Conservation (phyloP, 305 asterid species). For the Plantago lanceolata region DNA sequence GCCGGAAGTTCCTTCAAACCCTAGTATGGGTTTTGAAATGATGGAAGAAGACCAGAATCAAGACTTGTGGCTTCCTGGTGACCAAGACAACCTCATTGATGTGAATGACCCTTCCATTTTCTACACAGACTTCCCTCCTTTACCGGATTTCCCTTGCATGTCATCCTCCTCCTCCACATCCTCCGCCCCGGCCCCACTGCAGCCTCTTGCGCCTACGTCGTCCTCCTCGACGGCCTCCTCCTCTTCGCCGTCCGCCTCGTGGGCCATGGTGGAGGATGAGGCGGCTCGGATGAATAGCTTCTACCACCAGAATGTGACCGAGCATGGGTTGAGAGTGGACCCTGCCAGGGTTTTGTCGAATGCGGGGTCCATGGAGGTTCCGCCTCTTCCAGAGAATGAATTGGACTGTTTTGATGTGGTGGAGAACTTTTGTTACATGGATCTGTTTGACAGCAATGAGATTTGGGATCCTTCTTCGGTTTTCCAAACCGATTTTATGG, state of each 20-base stretch:
- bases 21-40: slow-evolving; percentile 6
- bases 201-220: slow-evolving; percentile 28
- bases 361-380: slow-evolving; percentile 43
- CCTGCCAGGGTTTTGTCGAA: slow-evolving; percentile 33
- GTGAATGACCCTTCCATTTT: slow-evolving; percentile 44
- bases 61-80: slow-evolving; percentile 36
- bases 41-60: slow-evolving; percentile 21
- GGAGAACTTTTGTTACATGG: slow-evolving; percentile 73
- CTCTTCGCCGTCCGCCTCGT: slow-evolving; percentile 34
- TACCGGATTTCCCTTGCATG: slow-evolving; percentile 92
- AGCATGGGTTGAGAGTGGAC: background rate
- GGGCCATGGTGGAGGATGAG: slow-evolving; percentile 20
- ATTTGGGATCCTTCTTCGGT: slow-evolving; percentile 71
- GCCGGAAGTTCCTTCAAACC: background rate
- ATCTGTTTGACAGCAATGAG: slow-evolving; percentile 56
- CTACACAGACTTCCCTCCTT: slow-evolving; percentile 51
- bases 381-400: slow-evolving; percentile 32
- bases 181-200: slow-evolving; percentile 32
- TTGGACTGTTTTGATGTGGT: slow-evolving; percentile 49
- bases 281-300: background rate
- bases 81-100: slow-evolving; percentile 31
- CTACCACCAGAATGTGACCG: background rate
- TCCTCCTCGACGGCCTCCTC: slow-evolving; percentile 44
- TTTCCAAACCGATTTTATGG: slow-evolving; percentile 38
- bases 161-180: slow-evolving; percentile 84